Evolutionary conservation across 148 eudicot species (phyloP), one percentile per base, ranked within the genome.

Genomic region (Pharnaceum exiguum): DNA sequence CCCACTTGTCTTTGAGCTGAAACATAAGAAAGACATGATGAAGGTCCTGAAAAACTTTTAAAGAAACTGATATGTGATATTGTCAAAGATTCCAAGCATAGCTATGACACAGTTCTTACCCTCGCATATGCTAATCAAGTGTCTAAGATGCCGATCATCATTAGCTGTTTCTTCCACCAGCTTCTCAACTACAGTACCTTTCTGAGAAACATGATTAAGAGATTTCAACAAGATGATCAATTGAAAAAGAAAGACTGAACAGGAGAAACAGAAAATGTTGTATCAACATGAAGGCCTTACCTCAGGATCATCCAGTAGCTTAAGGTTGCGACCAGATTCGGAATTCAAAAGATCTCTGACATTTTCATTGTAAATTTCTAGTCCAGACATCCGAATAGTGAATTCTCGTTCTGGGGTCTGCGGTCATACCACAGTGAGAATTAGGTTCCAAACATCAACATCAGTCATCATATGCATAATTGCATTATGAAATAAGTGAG

Each of bases 1-100:
- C 96, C 98, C 30, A 93, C 93, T 75, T 93, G 95, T 62, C 99
- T 83, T 75, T 93, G 99, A 63, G 96, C 99, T 93, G 76, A 63
- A 70, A 40, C 57, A 23, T 12, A 46, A 15, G 49, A 22, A n/a
- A 8, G 18, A 15, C 7, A 36, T 19, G 3, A 35, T 16, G 13
- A 30, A n/a, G 26, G 21, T 10, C 28, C 21, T 5, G 16, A n/a
- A 35, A 44, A 21, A 2, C 12, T 21, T 17, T n/a, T 10, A 35
- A 8, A 10, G 37, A 38, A 10, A 38, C 55, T 21, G 19, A 47
- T 19, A 46, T 4, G 2, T 28, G 10, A 23, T 0, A 10, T 26
- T 45, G 9, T 11, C 3, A 47, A 21, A 4, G 12, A 22, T 28
- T 47, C 24, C 24, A 47, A 47, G 7, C 11, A 10, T 10, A 22